Evolutionary conservation across 208 protist species (phyloP), one percentile per base, ranked within the genome.

Genomic region (Trypanosoma scelopori): DNA sequence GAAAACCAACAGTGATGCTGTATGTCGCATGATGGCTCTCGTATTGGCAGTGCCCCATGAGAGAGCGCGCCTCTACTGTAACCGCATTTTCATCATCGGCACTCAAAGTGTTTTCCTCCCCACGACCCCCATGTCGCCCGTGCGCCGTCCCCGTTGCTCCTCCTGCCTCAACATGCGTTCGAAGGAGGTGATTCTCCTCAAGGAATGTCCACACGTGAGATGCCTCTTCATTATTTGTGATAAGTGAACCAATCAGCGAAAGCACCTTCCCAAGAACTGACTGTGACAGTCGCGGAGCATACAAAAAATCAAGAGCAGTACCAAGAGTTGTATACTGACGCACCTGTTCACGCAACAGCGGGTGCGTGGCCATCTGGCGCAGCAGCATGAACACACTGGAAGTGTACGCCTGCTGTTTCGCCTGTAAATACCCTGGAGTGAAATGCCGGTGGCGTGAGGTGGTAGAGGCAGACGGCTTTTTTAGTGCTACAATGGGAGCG

Each of bases 1-100:
- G 75, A 59, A 92, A 88, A 6, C 89, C 89, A 45, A 86, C 78
- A 5, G 85, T 91, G 55, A 95, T 91, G 68, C 78, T 70, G 67
- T 89, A 95, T 16, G 63, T 76, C 52, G 79, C 86, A 3, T 81
- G 57, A 25, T 81, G 79, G 51, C 66, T 65, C 65, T 95, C 89
- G 55, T 83, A 90, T 64, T 85, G 77, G 66, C 85, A 92, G 77
- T 95, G 89, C 0, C 84, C 85, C 1, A 92, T 57, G 22, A 95
- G 60, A 3, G 85, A 91, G 4, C 79, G 78, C 37, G 65, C 69
- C 47, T 84, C 79, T 20, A 83, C 69, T 5, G 51, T 66, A 28
- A 57, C 51, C 0, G 47, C 47, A 32, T 9, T 49, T 12, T 48
- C 6, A 51, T 47, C 55, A n/a, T 42, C 25, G 11, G 37, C 41